Evolutionary conservation across 768 basidiomycete genomes (phyloP).

Genomic region (Suillus ampliporus): DNA sequence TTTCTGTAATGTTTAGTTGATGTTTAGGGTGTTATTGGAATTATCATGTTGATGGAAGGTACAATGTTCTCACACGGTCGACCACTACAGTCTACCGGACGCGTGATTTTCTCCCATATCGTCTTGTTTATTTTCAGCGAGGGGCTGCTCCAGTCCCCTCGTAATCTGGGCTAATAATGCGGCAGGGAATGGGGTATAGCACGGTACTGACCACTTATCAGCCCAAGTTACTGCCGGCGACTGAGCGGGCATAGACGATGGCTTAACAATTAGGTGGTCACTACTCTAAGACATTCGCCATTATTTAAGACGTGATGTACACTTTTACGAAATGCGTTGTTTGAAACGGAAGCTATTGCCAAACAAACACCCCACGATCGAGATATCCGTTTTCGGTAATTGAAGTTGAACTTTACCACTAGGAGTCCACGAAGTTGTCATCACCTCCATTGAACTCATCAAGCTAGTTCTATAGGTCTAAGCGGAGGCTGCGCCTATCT

Average conservation of each 20-base stretch:
- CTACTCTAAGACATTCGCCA: too few relatives aligned
- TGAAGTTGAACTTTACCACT: background rate
- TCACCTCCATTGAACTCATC: background rate
- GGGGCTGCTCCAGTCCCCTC: too few relatives aligned
- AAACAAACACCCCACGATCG: background rate
- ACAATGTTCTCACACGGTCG: background rate
- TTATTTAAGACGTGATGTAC: too few relatives aligned
- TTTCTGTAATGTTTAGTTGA: constrained; percentile 4
- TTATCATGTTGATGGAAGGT: background rate
- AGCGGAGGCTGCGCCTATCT: constrained; percentile 2
- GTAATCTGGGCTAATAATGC: too few relatives aligned
- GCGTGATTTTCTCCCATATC: too few relatives aligned
- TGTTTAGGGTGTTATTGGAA: background rate
- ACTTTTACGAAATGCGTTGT: constrained; percentile 2
- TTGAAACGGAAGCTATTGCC: constrained; percentile 10
- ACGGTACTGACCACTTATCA: too few relatives aligned
- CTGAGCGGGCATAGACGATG: background rate
- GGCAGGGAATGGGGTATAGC: too few relatives aligned
- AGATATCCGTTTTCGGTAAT: background rate
- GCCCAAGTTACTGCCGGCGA: too few relatives aligned
- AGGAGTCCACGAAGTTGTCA: background rate
- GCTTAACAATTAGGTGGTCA: background rate
- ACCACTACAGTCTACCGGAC: background rate
- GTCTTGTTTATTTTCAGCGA: too few relatives aligned
- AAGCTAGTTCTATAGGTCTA: background rate